Evolutionary conservation across 305 asterid species (phyloP).

Genomic region (Plantago rigida): DNA sequence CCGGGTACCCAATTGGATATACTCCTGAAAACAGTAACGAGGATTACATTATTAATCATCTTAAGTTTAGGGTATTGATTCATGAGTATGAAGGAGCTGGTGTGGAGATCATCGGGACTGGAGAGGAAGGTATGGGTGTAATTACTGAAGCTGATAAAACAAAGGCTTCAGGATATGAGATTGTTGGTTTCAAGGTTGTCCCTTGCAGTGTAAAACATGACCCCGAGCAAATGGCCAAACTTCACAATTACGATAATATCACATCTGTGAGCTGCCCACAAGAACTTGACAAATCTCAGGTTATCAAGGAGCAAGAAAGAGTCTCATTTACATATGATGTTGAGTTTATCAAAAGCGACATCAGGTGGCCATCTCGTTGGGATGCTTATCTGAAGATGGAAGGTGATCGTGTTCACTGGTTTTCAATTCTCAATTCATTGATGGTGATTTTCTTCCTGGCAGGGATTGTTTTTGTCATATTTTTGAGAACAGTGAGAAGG

Average conservation of each 20-base stretch:
- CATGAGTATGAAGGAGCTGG: slow-evolving; percentile 53
- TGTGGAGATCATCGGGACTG: slow-evolving; percentile 43
- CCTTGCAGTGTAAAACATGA: slow-evolving; percentile 48
- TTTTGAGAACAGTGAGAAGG: slow-evolving; percentile 50
- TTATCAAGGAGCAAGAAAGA: slow-evolving; percentile 41
- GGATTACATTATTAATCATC: slow-evolving; percentile 50
- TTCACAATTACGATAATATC: slow-evolving; percentile 36
- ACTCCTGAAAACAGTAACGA: slow-evolving; percentile 35
- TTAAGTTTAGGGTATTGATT: slow-evolving; percentile 42
- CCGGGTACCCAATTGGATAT: slow-evolving; percentile 50
- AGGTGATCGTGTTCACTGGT: slow-evolving; percentile 57
- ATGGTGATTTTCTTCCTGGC: slow-evolving; percentile 52
- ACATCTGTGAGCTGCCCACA: slow-evolving; percentile 34
- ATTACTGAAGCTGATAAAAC: slow-evolving; percentile 35
- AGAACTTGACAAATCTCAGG: slow-evolving; percentile 39
- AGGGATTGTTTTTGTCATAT: slow-evolving; percentile 47
- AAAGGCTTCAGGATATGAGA: slow-evolving; percentile 47
- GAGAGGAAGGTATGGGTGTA: slow-evolving; percentile 52
- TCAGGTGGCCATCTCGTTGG: slow-evolving; percentile 58
- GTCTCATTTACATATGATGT: slow-evolving; percentile 50
- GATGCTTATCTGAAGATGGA: slow-evolving; percentile 56
- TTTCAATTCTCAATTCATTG: slow-evolving; percentile 48
- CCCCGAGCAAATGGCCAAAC: slow-evolving; percentile 40
- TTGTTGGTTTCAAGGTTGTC: slow-evolving; percentile 53
- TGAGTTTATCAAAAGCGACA: slow-evolving; percentile 42